These are phyloP conservation scores for Phylloboletellus chloephorus DNA, from an alignment of 1,284 basidiomycete genomes.

Conservation along the genomic window DNA sequence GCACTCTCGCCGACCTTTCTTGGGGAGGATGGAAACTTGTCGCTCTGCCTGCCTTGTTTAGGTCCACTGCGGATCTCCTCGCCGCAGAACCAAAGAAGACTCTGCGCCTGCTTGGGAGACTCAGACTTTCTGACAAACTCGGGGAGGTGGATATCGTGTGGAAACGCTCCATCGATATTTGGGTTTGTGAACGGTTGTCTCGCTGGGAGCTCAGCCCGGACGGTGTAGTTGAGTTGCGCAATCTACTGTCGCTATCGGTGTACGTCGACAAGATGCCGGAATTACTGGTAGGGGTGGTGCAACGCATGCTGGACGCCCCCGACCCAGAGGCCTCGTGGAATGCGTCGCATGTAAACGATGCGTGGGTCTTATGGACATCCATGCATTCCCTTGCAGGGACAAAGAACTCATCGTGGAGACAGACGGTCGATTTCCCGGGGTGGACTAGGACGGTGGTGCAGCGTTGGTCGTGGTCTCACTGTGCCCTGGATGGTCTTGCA, in stretches of 20 bases:
- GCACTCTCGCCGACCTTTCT: slow-evolving; percentile 52
- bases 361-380: slow-evolving; percentile 49
- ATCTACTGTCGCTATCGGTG: slow-evolving; percentile 47
- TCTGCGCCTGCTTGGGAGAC: slow-evolving; percentile 46
- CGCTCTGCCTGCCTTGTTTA: slow-evolving; percentile 51
- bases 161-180: slow-evolving; percentile 46
- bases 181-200: slow-evolving; percentile 34
- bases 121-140: slow-evolving; percentile 46
- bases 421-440: slow-evolving; percentile 36
- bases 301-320: slow-evolving; percentile 36
- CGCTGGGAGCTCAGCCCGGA: slow-evolving; percentile 30
- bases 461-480: slow-evolving; percentile 57
- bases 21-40: slow-evolving; percentile 74
- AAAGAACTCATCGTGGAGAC: slow-evolving; percentile 39
- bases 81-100: slow-evolving; percentile 37
- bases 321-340: slow-evolving; percentile 34
- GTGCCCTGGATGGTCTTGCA: slow-evolving; percentile 50
- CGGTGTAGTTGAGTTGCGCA: slow-evolving; percentile 38
- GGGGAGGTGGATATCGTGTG: slow-evolving; percentile 52
- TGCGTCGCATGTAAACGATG: slow-evolving; percentile 37
- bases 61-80: slow-evolving; percentile 44
- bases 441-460: slow-evolving; percentile 46
- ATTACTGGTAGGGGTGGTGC: slow-evolving; percentile 47
- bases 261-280: slow-evolving; percentile 43
- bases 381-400: slow-evolving; percentile 42